phyloP scores from a whole-genome alignment of 2,329 filamentous ascomycete genomes.

The Lasiodiplodia gonubiensis region DNA sequence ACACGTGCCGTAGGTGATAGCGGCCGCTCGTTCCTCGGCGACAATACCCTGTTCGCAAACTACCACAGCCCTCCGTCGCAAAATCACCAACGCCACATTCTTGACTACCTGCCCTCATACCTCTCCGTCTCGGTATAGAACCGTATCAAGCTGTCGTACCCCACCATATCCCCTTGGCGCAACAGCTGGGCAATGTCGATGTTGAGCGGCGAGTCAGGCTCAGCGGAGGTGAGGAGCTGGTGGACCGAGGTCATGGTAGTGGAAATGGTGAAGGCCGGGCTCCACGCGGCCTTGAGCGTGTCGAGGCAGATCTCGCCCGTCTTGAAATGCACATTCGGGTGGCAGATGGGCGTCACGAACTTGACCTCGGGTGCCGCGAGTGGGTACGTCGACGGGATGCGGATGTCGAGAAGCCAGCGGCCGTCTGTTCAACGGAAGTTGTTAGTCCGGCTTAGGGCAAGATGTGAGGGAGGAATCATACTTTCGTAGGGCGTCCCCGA shows the following conservation, averaged over 20 bases:
- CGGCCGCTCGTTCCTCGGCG: not conserved
- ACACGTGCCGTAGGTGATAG: not conserved
- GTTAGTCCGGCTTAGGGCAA: not conserved
- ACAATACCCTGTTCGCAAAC: not conserved
- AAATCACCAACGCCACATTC: not conserved
- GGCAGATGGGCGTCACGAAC: slow-evolving; percentile 84
- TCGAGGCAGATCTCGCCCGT: slow-evolving; percentile 95
- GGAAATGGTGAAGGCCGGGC: slow-evolving; percentile 81
- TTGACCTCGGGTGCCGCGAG: slow-evolving; percentile 74
- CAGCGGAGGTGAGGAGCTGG: slow-evolving; percentile 71
- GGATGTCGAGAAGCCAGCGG: slow-evolving; percentile 81
- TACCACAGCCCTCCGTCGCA: too few relatives aligned
- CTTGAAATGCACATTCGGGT: slow-evolving; percentile 76
- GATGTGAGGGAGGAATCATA: slow-evolving; percentile 35
- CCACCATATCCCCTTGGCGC: slow-evolving; percentile 70
- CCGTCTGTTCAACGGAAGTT: slow-evolving; percentile 58
- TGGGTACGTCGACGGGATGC: slow-evolving; percentile 79
- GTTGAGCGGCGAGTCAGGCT: slow-evolving; percentile 77
- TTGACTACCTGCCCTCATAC: slow-evolving; percentile 38
- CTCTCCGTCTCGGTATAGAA: slow-evolving; percentile 68
- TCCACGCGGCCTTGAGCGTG: slow-evolving; percentile 78
- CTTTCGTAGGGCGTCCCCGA: slow-evolving; percentile 66
- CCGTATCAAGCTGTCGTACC: slow-evolving; percentile 71
- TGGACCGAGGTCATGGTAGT: slow-evolving; percentile 75
- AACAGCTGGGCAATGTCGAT: slow-evolving; percentile 77